A percentile compares a stretch with the other conserved stretches of the same genome.
These are phyloP conservation scores for Cordyceps cicadae DNA, from an alignment of 2,329 filamentous ascomycete genomes.

Conservation along the genomic window DNA sequence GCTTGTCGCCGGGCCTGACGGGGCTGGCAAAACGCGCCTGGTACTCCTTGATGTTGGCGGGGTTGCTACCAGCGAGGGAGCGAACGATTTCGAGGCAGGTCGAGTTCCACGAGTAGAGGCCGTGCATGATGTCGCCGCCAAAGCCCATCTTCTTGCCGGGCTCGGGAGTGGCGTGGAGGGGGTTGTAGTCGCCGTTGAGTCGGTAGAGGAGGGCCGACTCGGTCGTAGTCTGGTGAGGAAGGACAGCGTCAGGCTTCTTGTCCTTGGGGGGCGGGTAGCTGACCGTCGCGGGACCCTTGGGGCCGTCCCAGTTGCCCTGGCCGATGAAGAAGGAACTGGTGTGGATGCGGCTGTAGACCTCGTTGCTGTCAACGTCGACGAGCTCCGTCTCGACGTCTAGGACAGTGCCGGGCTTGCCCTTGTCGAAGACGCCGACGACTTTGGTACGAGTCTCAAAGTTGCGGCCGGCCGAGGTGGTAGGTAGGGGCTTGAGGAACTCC, in stretches of 20 bases:
- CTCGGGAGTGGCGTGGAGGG: conserved; percentile 78
- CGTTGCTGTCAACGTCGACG: conserved; percentile 59
- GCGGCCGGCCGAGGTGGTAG: conserved; percentile 59
- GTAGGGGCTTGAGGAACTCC: conserved; percentile 67
- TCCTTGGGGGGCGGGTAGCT: conserved; percentile 71
- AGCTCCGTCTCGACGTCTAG: conserved; percentile 71
- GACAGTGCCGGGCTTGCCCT: conserved; percentile 75
- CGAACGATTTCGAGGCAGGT: conserved; percentile 66
- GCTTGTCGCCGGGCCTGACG: conserved; percentile 73
- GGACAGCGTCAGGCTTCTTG: conserved; percentile 63
- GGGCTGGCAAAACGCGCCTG: conserved; percentile 81
- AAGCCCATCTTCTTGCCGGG: conserved; percentile 87
- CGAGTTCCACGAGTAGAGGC: conserved; percentile 80
- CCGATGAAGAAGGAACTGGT: conserved; percentile 72
- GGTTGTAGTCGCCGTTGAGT: conserved; percentile 91
- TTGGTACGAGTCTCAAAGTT: conserved; percentile 70
- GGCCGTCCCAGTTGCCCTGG: conserved; percentile 77
- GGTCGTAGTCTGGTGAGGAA: conserved; percentile 60
- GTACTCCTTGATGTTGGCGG: conserved; percentile 77
- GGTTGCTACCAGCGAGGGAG: conserved; percentile 65
- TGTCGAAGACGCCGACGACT: conserved; percentile 82
- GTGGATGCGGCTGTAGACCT: conserved; percentile 62
- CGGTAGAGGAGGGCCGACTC: conserved; percentile 73
- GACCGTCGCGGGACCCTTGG: conserved; percentile 74
- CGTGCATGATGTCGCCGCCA: conserved; percentile 81